Conservation (phyloP, 768 basidiomycete genomes). For the Chalciporus chontae region DNA sequence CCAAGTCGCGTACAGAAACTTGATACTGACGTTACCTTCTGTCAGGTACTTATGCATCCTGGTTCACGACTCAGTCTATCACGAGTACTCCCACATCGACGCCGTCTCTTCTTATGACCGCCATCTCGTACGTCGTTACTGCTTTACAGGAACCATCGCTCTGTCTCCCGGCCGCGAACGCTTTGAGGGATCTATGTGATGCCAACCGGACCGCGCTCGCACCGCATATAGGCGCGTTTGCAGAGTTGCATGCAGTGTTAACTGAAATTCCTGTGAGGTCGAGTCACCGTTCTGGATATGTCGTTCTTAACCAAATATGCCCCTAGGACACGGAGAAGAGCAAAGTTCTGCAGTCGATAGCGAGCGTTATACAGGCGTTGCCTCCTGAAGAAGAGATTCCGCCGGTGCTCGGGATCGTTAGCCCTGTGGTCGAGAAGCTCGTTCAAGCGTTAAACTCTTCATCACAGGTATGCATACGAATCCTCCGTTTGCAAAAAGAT, state of each 20-base stretch:
- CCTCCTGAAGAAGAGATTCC: conserved; percentile 74
- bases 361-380: conserved; percentile 90
- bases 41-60: conserved; percentile 70
- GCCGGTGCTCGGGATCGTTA: conserved; percentile 75
- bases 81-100: conserved; percentile 25
- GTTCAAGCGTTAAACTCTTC: conserved; percentile 57
- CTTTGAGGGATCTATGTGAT: conserved; percentile 85
- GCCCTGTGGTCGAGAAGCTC: conserved; percentile 69
- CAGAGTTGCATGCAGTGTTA: conserved; percentile 74
- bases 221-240: conserved; percentile 81
- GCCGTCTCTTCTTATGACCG: conserved; percentile 55
- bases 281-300: neutral
- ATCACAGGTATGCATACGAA: conserved; percentile 42
- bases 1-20: too few relatives aligned
- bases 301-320: too few relatives aligned
- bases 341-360: conserved; percentile 89
- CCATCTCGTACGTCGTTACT: conserved; percentile 64
- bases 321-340: conserved; percentile 79
- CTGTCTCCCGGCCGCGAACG: conserved; percentile 72
- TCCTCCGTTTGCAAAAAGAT: neutral
- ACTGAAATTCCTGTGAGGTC: conserved; percentile 65
- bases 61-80: conserved; percentile 60
- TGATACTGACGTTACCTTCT: too few relatives aligned
- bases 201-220: conserved; percentile 83
- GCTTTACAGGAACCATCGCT: conserved; percentile 64